These are phyloP conservation scores for Pyrus betulifolia DNA, from an alignment of 306 rosid genomes.

Conservation along the genomic window DNA sequence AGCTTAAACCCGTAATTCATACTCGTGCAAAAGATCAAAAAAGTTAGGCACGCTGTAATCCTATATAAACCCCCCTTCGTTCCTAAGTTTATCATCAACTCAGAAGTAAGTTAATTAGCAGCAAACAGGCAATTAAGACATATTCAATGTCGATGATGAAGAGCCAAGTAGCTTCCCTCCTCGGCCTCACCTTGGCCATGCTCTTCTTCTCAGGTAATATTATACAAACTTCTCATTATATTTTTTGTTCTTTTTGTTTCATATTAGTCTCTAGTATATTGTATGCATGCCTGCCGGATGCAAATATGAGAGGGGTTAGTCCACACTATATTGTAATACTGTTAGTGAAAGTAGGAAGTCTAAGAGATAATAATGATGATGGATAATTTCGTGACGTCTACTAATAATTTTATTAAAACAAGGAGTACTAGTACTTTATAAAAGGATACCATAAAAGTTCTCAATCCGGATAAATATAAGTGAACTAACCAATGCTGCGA, in stretches of 20 bases:
- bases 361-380: no score
- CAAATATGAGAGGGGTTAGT: no score
- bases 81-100: background rate
- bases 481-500: no score
- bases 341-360: no score
- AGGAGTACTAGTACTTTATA: no score
- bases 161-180: background rate
- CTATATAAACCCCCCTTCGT: background rate
- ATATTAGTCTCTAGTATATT: background rate
- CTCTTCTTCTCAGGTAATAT: background rate
- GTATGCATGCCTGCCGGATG: no score
- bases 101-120: background rate
- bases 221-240: background rate
- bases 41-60: background rate
- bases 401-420: no score
- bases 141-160: background rate
- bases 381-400: no score
- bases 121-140: background rate
- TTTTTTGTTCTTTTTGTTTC: background rate
- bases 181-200: background rate
- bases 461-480: no score
- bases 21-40: background rate
- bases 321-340: no score
- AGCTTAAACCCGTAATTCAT: background rate
- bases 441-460: no score